phyloP scores from a whole-genome alignment of 163 green algal species.

The Coccomyxa subellipsoidea region DNA sequence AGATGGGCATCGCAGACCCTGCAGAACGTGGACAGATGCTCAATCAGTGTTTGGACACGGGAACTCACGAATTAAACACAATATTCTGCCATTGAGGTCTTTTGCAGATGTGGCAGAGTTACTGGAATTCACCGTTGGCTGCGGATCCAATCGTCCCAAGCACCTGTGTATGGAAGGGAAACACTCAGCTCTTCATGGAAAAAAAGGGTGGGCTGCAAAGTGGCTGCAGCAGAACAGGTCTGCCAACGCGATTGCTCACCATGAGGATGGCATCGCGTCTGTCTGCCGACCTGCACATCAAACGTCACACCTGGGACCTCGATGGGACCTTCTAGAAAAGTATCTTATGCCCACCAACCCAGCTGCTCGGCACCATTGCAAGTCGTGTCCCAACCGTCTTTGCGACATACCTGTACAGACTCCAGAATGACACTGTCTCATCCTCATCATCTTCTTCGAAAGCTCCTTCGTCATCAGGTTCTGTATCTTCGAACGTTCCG shows the following conservation, averaged over 20 bases:
- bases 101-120: no score
- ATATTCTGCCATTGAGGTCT: no score
- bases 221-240: no score
- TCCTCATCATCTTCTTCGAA: neutral
- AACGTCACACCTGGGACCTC: neutral
- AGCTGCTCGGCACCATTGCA: no score
- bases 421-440: neutral
- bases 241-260: neutral
- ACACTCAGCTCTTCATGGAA: no score
- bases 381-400: neutral
- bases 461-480: neutral
- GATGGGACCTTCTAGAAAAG: neutral
- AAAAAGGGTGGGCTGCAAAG: no score
- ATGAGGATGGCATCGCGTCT: neutral
- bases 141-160: constrained; percentile 1
- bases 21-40: neutral
- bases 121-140: neutral
- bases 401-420: neutral
- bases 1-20: constrained; percentile 56
- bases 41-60: neutral
- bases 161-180: neutral
- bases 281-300: neutral
- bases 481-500: neutral
- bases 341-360: neutral
- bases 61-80: neutral